These are phyloP conservation scores for Vaccinium corymbosum DNA, from an alignment of 148 eudicot genomes.

Conservation along the genomic window DNA sequence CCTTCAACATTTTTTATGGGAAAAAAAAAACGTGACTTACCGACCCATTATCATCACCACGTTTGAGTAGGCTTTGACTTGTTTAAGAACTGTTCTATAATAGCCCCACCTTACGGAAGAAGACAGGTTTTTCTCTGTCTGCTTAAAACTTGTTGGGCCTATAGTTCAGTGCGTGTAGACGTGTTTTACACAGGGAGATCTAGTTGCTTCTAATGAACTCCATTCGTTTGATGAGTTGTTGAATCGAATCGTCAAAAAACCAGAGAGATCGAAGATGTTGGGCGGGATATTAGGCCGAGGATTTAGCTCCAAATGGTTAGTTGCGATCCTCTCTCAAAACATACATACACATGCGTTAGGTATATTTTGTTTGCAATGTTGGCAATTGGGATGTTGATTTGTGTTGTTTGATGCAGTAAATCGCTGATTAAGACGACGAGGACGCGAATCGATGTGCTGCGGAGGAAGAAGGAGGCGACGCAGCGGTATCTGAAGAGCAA, in stretches of 20 bases:
- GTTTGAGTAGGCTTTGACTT: too few relatives aligned
- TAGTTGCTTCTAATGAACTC: neutral
- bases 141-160: neutral
- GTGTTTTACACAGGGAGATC: neutral
- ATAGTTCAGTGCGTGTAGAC: neutral
- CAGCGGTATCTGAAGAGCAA: slow-evolving; percentile 76
- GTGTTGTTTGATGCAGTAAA: slow-evolving; percentile 38
- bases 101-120: too few relatives aligned
- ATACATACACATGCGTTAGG: neutral
- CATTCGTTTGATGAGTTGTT: slow-evolving; percentile 1
- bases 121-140: too few relatives aligned
- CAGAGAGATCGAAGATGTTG: slow-evolving; percentile 43
- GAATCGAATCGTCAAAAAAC: neutral
- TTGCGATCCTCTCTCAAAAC: neutral
- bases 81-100: too few relatives aligned
- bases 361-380: neutral
- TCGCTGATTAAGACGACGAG: slow-evolving; percentile 63
- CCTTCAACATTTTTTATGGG: too few relatives aligned
- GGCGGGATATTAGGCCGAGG: slow-evolving; percentile 66
- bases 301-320: slow-evolving; percentile 61
- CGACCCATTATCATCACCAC: too few relatives aligned
- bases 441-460: slow-evolving; percentile 63
- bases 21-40: too few relatives aligned
- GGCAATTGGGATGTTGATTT: slow-evolving; percentile 6
- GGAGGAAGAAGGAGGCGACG: slow-evolving; percentile 69